phyloP scores from a whole-genome alignment of 2,329 filamentous ascomycete species.

The Falciphora oryzae region DNA sequence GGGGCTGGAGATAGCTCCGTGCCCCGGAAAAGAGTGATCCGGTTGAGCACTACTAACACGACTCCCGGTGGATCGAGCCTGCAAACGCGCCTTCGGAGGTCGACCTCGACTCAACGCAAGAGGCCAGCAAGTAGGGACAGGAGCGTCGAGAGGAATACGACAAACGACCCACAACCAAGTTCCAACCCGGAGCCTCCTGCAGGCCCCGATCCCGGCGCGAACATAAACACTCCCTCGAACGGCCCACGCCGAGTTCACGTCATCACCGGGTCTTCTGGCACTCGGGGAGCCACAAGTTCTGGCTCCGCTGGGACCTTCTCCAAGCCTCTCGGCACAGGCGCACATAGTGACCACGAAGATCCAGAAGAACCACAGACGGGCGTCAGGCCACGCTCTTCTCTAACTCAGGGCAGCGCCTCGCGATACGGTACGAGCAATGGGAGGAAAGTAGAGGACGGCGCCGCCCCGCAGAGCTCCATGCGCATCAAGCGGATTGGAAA shows the following conservation, averaged over 20 bases:
- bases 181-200: constrained; percentile 10
- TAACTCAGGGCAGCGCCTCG: constrained; percentile 43
- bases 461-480: constrained; percentile 65
- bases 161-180: constrained; percentile 8
- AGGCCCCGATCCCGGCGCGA: constrained; percentile 24
- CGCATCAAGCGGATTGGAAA: constrained; percentile 72
- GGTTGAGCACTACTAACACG: constrained; percentile 39
- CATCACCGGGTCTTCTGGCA: constrained; percentile 44
- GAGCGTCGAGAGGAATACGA: constrained; percentile 24
- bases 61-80: constrained; percentile 30
- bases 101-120: constrained; percentile 25
- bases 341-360: constrained; percentile 40
- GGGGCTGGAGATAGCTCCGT: constrained; percentile 47
- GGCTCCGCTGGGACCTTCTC: constrained; percentile 31
- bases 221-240: constrained; percentile 48
- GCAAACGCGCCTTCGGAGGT: constrained; percentile 45
- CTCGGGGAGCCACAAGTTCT: constrained; percentile 27
- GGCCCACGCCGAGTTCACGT: constrained; percentile 50
- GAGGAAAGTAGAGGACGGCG: constrained; percentile 44
- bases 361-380: constrained; percentile 45
- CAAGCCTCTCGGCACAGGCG: constrained; percentile 25
- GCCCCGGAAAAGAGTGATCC: constrained; percentile 49
- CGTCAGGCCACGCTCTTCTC: constrained; percentile 29
- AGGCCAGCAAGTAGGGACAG: constrained; percentile 22
- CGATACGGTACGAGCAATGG: constrained; percentile 43